These are phyloP conservation scores for Diaporthe vaccinii DNA, from an alignment of 2,329 filamentous ascomycete species.

Conservation along the genomic window DNA sequence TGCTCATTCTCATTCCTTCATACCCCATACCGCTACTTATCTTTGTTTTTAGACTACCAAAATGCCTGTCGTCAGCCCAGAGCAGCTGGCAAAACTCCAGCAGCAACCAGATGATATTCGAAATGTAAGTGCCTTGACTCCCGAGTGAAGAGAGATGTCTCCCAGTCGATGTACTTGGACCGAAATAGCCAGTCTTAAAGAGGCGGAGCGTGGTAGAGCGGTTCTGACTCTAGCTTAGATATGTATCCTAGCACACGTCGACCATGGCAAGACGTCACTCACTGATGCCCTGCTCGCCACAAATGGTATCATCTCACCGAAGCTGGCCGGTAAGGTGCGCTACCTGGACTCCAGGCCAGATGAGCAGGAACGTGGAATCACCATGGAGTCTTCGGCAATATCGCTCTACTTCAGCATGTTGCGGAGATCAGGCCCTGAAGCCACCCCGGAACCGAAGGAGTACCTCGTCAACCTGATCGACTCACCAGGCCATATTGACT, in stretches of 20 bases:
- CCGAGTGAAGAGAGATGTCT: not conserved
- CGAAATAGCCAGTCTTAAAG: not conserved
- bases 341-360: constrained; percentile 97
- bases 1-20: not conserved
- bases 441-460: constrained; percentile 80
- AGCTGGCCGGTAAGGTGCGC: constrained; percentile 96
- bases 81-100: constrained; percentile 92
- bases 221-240: constrained; percentile 67
- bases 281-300: constrained; percentile 97
- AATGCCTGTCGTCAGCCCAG: constrained; percentile 93
- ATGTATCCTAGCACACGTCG: constrained; percentile 95
- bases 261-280: constrained; percentile 98
- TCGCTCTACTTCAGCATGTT: constrained; percentile 96
- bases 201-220: constrained; percentile 26
- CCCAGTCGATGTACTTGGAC: not conserved
- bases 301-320: constrained; percentile 99
- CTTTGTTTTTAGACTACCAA: constrained; percentile 47
- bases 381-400: constrained; percentile 99
- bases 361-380: constrained; percentile 95
- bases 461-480: constrained; percentile 98
- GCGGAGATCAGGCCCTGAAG: constrained; percentile 77
- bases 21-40: not conserved
- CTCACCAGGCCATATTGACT: constrained; percentile 98
- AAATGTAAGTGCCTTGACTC: constrained; percentile 75
- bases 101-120: constrained; percentile 88